These are phyloP conservation scores for Neonectria hederae DNA, from an alignment of 2,329 filamentous ascomycete genomes.

Conservation along the genomic window DNA sequence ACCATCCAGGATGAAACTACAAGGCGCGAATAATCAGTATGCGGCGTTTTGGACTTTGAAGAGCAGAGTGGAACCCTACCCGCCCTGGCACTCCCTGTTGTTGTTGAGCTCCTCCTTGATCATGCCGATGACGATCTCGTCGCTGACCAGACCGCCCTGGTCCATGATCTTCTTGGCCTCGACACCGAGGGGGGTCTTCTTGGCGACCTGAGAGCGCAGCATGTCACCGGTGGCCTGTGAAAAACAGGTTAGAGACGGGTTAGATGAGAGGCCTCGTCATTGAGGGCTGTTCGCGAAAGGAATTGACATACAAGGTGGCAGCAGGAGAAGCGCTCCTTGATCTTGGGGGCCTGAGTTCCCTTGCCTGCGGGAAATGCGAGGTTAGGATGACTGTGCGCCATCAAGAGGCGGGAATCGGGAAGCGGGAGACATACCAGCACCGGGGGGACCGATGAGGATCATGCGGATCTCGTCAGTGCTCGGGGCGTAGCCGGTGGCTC, in stretches of 20 bases:
- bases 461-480: conserved; percentile 81
- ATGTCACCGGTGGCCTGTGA: conserved; percentile 94
- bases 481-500: conserved; percentile 65
- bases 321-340: conserved; percentile 97
- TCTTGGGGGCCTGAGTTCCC: conserved; percentile 96
- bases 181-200: conserved; percentile 92
- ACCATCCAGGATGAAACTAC: conserved; percentile 96
- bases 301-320: conserved; percentile 84
- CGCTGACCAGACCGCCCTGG: conserved; percentile 93
- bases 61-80: conserved; percentile 64
- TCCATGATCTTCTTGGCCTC: conserved; percentile 99
- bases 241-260: conserved; percentile 11
- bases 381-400: conserved; percentile 28
- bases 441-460: conserved; percentile 97
- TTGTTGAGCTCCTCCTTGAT: conserved; percentile 96
- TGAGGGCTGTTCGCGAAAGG: conserved; percentile 14
- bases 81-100: conserved; percentile 96
- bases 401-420: conserved; percentile 9
- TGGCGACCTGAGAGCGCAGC: conserved; percentile 96
- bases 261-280: conserved; percentile 20
- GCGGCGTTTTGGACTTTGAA: conserved; percentile 20
- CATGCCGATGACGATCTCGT: conserved; percentile 99
- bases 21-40: conserved; percentile 33
- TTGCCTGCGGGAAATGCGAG: conserved; percentile 72
- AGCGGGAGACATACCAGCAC: conserved; percentile 76